phyloP scores from a whole-genome alignment of 768 basidiomycete genomes.

The Termitomyces sp. region DNA sequence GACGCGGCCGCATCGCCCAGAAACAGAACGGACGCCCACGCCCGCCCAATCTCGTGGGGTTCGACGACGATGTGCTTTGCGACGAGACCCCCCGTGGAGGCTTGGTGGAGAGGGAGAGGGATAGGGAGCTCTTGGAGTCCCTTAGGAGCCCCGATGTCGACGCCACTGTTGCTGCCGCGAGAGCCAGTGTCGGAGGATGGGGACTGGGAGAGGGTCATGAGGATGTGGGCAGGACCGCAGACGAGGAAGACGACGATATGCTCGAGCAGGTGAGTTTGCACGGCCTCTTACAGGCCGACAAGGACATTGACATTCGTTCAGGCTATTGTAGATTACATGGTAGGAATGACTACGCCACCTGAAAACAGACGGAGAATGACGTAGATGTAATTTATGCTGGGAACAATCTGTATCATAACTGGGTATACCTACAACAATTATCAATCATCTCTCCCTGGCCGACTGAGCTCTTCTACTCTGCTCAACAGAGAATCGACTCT shows the following conservation, averaged over 20 bases:
- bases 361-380: conserved; percentile 29
- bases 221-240: conserved; percentile 40
- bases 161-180: conserved; percentile 26
- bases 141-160: conserved; percentile 57
- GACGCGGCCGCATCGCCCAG: conserved; percentile 71
- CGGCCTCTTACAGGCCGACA: neutral
- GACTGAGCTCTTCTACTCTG: conserved; percentile 39
- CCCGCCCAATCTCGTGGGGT: conserved; percentile 27
- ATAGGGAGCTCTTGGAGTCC: conserved; percentile 55
- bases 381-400: conserved; percentile 14
- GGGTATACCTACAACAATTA: neutral
- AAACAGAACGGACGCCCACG: conserved; percentile 32
- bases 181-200: conserved; percentile 69
- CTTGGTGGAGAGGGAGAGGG: conserved; percentile 42
- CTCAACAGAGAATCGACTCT: conserved; percentile 39
- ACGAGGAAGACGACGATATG: conserved; percentile 61
- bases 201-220: conserved; percentile 63
- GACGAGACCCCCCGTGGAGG: conserved; percentile 55
- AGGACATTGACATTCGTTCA: conserved; percentile 16
- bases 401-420: conserved; percentile 11
- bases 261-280: conserved; percentile 51
- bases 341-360: conserved; percentile 43
- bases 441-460: conserved; percentile 6
- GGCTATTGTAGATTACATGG: conserved; percentile 58
- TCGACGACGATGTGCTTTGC: conserved; percentile 33